Percentiles rank a stretch among this genome's conserved stretches.
phyloP scores from a whole-genome alignment of 2,329 filamentous ascomycete species.

The Alternaria conjuncta region DNA sequence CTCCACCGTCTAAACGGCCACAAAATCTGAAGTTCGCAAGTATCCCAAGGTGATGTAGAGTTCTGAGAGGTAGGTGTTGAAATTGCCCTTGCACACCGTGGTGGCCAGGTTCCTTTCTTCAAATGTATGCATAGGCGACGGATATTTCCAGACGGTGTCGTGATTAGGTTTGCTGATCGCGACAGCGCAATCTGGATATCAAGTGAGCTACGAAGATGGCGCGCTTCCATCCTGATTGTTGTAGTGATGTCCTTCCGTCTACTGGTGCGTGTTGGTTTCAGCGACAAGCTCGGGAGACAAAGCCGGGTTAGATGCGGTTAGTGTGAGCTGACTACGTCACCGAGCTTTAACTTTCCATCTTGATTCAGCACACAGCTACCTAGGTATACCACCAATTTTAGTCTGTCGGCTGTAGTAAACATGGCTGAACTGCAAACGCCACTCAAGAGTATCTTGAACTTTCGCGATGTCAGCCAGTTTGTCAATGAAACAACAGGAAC shows the following conservation, averaged over 20 bases:
- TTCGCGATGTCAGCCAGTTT: conserved; percentile 45
- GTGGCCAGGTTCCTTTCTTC: neutral
- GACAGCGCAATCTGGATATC: neutral
- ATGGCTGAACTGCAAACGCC: conserved; percentile 22
- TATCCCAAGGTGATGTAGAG: neutral
- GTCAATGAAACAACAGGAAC: conserved; percentile 32
- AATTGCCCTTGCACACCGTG: neutral
- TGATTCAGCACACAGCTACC: neutral
- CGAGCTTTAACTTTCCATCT: neutral
- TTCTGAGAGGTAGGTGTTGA: neutral
- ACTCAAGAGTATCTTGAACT: conserved; percentile 44
- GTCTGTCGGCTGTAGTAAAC: neutral
- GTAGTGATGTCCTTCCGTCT: neutral
- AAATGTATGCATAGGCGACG: neutral
- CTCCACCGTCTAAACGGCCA: neutral
- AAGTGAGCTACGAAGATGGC: neutral
- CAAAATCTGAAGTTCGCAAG: neutral
- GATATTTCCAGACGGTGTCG: neutral
- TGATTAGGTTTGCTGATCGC: neutral
- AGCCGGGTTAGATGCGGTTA: conserved; percentile 7
- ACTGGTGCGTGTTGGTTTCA: neutral
- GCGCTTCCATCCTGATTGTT: neutral
- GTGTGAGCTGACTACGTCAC: conserved; percentile 16
- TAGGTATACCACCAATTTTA: neutral
- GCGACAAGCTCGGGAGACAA: neutral